Evolutionary conservation across 768 basidiomycete species (phyloP).

Genomic region (Rhodotorula taiwanensis): DNA sequence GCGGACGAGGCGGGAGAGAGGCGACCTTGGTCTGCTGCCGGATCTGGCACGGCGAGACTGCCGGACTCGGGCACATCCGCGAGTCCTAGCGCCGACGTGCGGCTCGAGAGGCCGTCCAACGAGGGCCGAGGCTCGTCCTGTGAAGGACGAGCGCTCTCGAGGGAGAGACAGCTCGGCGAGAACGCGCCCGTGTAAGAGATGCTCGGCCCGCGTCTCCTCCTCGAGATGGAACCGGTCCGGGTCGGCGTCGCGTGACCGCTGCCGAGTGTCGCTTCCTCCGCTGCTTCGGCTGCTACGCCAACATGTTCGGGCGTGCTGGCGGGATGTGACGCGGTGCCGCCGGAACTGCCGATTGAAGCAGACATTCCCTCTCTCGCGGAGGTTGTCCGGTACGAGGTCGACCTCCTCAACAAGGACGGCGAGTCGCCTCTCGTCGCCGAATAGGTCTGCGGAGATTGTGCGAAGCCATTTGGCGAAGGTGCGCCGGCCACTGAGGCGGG

Average conservation of each 20-base stretch:
- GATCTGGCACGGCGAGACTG: not conserved
- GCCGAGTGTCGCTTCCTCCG: not conserved
- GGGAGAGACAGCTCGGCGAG: not conserved
- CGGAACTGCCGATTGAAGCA: not conserved
- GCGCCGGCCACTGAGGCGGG: too few relatives aligned
- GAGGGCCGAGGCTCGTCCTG: too few relatives aligned
- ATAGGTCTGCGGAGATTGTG: not conserved
- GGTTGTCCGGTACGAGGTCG: constrained; percentile 3
- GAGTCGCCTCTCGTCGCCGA: not conserved
- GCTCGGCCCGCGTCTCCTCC: not conserved
- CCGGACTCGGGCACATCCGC: not conserved
- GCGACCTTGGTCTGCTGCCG: not conserved
- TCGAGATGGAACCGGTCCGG: not conserved
- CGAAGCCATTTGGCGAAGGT: not conserved
- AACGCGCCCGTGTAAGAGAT: not conserved
- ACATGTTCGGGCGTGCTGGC: not conserved
- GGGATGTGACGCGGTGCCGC: not conserved
- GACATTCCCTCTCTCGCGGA: too few relatives aligned
- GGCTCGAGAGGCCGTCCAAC: too few relatives aligned
- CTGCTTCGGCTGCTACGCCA: not conserved
- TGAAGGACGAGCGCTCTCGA: not conserved
- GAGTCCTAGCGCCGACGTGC: too few relatives aligned
- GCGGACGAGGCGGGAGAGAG: not conserved
- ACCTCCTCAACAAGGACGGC: not conserved
- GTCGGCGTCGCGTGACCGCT: constrained; percentile 13